A percentile compares a stretch with the other conserved stretches of the same genome.
These are phyloP conservation scores for Chrysanthemum seticuspe DNA, from an alignment of 129 eudicot genomes.

Conservation along the genomic window DNA sequence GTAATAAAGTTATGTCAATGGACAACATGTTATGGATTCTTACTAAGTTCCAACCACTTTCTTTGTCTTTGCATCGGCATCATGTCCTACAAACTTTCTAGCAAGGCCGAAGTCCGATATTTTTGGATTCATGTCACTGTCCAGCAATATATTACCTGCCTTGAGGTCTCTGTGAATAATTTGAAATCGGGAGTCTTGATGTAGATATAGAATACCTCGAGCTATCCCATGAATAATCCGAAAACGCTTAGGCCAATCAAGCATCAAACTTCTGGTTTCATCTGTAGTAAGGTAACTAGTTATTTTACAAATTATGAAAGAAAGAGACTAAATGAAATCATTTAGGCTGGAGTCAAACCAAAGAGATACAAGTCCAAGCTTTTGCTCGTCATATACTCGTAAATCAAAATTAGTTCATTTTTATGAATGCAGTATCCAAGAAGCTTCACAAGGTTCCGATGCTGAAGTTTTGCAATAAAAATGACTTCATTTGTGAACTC, in stretches of 20 bases:
- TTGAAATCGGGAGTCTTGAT: too few relatives aligned
- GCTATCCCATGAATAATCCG: too few relatives aligned
- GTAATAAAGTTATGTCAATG: background rate
- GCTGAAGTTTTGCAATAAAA: constrained; percentile 37
- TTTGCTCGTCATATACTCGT: constrained; percentile 29
- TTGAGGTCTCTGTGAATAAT: too few relatives aligned
- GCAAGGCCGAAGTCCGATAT: constrained; percentile 35
- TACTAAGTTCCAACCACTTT: constrained; percentile 28
- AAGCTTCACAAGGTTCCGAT: constrained; percentile 42
- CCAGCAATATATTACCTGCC: too few relatives aligned
- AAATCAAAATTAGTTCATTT: constrained; percentile 32
- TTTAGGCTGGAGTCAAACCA: constrained; percentile 8
- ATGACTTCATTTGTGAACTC: constrained; percentile 26
- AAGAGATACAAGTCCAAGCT: constrained; percentile 23
- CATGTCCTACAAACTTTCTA: constrained; percentile 24
- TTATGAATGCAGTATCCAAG: constrained; percentile 35
- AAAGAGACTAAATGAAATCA: background rate
- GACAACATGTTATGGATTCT: constrained; percentile 7
- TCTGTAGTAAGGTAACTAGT: constrained; percentile 10
- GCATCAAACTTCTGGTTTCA: constrained; percentile 11
- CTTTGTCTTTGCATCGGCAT: background rate
- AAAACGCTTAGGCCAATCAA: too few relatives aligned
- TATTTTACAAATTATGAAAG: background rate
- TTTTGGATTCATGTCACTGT: too few relatives aligned
- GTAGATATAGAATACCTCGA: too few relatives aligned